Base-by-base conservation (phyloP, 495 filamentous ascomycete genomes). In the Jackrogersella minutella region DNA sequence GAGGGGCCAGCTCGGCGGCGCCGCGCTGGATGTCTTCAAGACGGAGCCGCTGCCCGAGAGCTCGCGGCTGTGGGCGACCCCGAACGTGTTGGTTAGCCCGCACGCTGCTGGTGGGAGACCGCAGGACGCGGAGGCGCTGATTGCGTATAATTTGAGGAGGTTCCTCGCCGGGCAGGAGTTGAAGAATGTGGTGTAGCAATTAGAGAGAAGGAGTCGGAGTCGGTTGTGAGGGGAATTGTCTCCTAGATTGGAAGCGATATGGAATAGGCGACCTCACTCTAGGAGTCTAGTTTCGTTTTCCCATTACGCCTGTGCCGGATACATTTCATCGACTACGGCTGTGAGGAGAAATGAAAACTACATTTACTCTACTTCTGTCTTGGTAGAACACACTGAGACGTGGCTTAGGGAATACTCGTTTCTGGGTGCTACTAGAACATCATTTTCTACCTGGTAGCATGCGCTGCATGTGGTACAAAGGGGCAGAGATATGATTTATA, bases 11-110 rank as follows among this genome's bases (percentile, higher is more conserved):
- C 84, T 92, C 58, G 82, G 83, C n/a, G 83, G 84, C 69, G 81
- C 85, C 64, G 91, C 90, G 44, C 77, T 93, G 14, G 91, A 93
- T 72, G 91, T 93, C n/a, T 93, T 88, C 62, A 90, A 93, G 77
- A 83, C 87, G 36, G 91, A 93, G 77, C 91, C 91, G 37, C 56
- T 82, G 64, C 79, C 79, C 2, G 72, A 68, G 57, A 64, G 53
- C 28, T 77, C 77, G 47, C 51, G 70, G 37, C 44, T 82, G 57
- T 82, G 77, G 64, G 70, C 67, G 54, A 67, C 78, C 16, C 69
- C 67, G 57, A 82, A 82, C 41, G 10, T 75, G 43, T 51, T 82
- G 3, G 62, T 82, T 8, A 79, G 76, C 19, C 80, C 80, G 22
- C 80, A 82, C 43, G 80, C 80, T 0, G 80, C 80, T 0, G 80